Conservation (phyloP, 2,329 filamentous ascomycete genomes). For the Aspergillus uvarum region DNA sequence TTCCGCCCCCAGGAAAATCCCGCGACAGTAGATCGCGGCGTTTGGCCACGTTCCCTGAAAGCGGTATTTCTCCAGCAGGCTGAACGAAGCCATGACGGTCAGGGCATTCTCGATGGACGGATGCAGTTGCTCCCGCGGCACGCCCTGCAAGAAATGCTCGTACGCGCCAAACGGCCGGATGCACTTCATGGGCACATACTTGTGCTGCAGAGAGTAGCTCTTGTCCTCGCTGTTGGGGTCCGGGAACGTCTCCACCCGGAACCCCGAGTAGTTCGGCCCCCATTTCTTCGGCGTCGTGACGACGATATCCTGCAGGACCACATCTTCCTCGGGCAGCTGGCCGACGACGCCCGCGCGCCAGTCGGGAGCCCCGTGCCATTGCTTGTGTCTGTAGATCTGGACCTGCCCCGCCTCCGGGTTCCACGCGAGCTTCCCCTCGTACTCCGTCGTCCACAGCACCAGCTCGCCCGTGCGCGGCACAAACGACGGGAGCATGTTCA, state of each 20-base stretch:
- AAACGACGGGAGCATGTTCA: constrained; percentile 50
- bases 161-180: constrained; percentile 58
- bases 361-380: constrained; percentile 40
- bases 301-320: constrained; percentile 49
- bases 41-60: constrained; percentile 57
- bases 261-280: constrained; percentile 53
- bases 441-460: constrained; percentile 52
- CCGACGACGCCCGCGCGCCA: constrained; percentile 61
- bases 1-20: constrained; percentile 58
- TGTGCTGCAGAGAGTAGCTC: constrained; percentile 53
- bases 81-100: constrained; percentile 54
- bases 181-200: constrained; percentile 54
- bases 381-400: constrained; percentile 34
- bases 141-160: constrained; percentile 48
- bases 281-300: constrained; percentile 39
- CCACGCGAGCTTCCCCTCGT: constrained; percentile 39
- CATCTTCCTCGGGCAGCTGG: constrained; percentile 49
- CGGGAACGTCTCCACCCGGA: constrained; percentile 58
- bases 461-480: constrained; percentile 57
- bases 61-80: constrained; percentile 52
- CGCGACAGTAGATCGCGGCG: constrained; percentile 53
- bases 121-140: constrained; percentile 47
- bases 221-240: constrained; percentile 54
- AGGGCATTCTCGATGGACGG: constrained; percentile 56
- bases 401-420: constrained; percentile 31